These are phyloP conservation scores for Neurospora sp. DNA, from an alignment of 495 filamentous ascomycete species.

Conservation along the genomic window DNA sequence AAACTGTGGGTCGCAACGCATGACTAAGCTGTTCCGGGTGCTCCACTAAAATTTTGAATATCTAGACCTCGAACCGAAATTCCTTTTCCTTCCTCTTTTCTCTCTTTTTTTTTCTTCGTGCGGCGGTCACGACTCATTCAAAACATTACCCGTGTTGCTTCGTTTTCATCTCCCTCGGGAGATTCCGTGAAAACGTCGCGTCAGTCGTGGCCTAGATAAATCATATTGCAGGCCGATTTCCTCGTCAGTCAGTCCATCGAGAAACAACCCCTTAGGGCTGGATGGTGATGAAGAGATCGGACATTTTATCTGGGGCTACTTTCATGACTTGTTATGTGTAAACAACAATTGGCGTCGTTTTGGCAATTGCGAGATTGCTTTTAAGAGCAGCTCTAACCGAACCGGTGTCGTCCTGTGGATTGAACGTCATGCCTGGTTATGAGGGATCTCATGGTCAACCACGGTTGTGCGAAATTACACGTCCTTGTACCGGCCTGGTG, in stretches of 20 bases:
- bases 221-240: conserved; percentile 37
- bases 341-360: background rate
- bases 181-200: conserved; percentile 31
- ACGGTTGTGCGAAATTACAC: background rate
- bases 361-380: no score
- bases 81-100: conserved; percentile 17
- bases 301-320: conserved; percentile 22
- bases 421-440: no score
- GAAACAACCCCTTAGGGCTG: conserved; percentile 26
- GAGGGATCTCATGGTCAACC: background rate
- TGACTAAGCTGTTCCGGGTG: background rate
- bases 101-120: conserved; percentile 23
- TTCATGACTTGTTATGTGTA: background rate
- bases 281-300: conserved; percentile 35
- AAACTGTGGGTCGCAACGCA: background rate
- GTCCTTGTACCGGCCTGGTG: background rate
- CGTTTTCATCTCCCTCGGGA: conserved; percentile 24
- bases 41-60: conserved; percentile 9
- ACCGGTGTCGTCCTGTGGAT: no score
- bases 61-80: conserved; percentile 2
- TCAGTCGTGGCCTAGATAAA: conserved; percentile 39
- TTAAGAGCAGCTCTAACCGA: no score
- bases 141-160: conserved; percentile 40
- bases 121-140: conserved; percentile 29
- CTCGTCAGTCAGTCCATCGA: conserved; percentile 30